Evolutionary conservation across 768 basidiomycete species (phyloP).

Genomic region (Podaxis sp.): DNA sequence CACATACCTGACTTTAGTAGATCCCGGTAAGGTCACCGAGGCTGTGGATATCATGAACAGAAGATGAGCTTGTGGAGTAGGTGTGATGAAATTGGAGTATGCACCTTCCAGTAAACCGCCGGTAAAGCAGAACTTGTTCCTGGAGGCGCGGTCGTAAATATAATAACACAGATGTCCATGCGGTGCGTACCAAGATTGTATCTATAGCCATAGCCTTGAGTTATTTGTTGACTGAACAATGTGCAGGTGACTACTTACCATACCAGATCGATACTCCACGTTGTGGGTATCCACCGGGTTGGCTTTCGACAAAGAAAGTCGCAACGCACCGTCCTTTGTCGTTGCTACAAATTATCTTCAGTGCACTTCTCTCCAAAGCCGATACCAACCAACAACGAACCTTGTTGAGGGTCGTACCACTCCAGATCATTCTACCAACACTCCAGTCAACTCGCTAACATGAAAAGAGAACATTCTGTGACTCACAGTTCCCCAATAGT

Average conservation of each 20-base stretch:
- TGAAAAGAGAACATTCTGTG: constrained; percentile 6
- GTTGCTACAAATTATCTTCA: constrained; percentile 37
- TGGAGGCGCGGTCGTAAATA: not conserved
- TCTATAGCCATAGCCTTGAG: constrained; percentile 20
- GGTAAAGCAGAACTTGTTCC: constrained; percentile 75
- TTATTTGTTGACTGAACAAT: not conserved
- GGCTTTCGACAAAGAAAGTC: constrained; percentile 63
- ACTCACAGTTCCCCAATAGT: constrained; percentile 67
- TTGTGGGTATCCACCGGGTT: constrained; percentile 52
- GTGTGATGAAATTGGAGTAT: constrained; percentile 12
- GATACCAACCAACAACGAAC: constrained; percentile 20
- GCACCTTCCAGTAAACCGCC: constrained; percentile 64
- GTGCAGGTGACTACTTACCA: constrained; percentile 35
- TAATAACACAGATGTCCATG: not conserved
- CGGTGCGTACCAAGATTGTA: constrained; percentile 32
- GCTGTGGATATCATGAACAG: constrained; percentile 18
- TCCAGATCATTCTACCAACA: constrained; percentile 56
- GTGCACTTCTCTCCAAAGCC: not conserved
- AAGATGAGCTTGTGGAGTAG: not conserved
- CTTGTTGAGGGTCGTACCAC: constrained; percentile 72
- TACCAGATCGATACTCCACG: constrained; percentile 60
- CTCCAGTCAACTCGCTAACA: not conserved
- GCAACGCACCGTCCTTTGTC: constrained; percentile 68
- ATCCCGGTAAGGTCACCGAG: constrained; percentile 28
- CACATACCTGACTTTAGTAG: constrained; percentile 24